Evolutionary conservation across 2,329 filamentous ascomycete genomes (phyloP).

Genomic region (Gaeumannomyces tritici): DNA sequence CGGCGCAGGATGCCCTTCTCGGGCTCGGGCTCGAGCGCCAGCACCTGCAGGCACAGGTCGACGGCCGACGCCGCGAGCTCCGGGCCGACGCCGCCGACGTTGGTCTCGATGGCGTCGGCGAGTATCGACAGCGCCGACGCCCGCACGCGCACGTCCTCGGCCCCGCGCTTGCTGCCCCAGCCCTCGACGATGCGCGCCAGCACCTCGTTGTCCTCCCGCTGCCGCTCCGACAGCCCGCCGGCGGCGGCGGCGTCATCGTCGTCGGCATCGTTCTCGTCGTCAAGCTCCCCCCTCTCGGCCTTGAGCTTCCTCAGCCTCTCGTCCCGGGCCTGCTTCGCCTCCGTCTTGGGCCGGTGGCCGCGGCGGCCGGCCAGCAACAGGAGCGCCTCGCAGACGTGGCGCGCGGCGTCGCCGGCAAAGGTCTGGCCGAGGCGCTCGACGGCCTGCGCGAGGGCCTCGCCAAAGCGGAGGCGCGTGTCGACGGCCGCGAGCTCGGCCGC

Average conservation of each 20-base stretch:
- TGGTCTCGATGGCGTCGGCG: constrained; percentile 48
- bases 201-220: constrained; percentile 30
- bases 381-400: constrained; percentile 45
- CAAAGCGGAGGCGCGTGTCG: constrained; percentile 58
- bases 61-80: constrained; percentile 44
- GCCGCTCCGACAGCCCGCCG: background rate
- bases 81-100: constrained; percentile 45
- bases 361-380: constrained; percentile 56
- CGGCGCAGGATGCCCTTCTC: constrained; percentile 57
- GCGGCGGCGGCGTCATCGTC: constrained; percentile 24
- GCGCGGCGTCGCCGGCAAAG: constrained; percentile 43
- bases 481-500: constrained; percentile 44
- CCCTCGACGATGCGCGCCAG: constrained; percentile 52
- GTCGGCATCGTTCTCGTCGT: constrained; percentile 46
- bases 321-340: constrained; percentile 42
- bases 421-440: constrained; percentile 50
- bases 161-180: constrained; percentile 57
- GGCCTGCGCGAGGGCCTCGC: constrained; percentile 56
- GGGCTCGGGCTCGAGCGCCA: constrained; percentile 50
- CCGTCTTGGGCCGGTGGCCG: constrained; percentile 48
- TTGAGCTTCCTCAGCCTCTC: constrained; percentile 37
- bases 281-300: constrained; percentile 39
- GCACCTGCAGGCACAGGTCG: constrained; percentile 52
- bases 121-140: constrained; percentile 61
- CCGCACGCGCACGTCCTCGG: constrained; percentile 61